Evolutionary conservation across 495 filamentous ascomycete genomes (phyloP).

Genomic region (Xylaria sp.): DNA sequence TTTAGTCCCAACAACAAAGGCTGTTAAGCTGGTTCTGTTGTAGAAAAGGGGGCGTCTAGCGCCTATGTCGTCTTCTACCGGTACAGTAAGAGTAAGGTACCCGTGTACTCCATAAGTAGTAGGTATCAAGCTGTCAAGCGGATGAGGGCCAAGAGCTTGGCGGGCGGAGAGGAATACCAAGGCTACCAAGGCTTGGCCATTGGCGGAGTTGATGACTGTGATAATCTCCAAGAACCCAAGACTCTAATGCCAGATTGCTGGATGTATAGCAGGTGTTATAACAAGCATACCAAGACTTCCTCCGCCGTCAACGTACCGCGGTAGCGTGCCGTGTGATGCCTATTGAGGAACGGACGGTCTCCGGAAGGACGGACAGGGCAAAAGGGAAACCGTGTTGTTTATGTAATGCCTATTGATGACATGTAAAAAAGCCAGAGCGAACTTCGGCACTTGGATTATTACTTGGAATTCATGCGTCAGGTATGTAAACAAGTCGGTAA

Average conservation of each 20-base stretch:
- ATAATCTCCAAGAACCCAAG: constrained; percentile 14
- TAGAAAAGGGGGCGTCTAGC: not conserved
- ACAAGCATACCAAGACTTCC: constrained; percentile 14
- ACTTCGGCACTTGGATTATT: not conserved
- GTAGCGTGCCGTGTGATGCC: not conserved
- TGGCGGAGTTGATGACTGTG: constrained; percentile 35
- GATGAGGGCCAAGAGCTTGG: constrained; percentile 42
- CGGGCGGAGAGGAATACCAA: constrained; percentile 47
- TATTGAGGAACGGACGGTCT: constrained; percentile 10
- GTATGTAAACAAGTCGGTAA: not conserved
- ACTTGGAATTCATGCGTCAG: not conserved
- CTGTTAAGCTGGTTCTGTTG: not conserved
- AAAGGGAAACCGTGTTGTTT: not conserved
- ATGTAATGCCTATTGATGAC: not conserved
- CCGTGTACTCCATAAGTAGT: too few species aligned
- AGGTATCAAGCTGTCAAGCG: constrained; percentile 17
- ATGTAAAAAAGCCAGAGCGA: not conserved
- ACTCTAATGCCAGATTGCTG: constrained; percentile 21
- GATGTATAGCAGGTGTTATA: not conserved
- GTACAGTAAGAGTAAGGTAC: too few species aligned
- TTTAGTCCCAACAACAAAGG: not conserved
- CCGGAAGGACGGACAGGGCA: not conserved
- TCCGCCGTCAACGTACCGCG: not conserved
- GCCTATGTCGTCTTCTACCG: not conserved
- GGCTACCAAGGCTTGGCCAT: constrained; percentile 44